Conservation (phyloP, 106 monocot species). For the Phalaenopsis equestris region DNA sequence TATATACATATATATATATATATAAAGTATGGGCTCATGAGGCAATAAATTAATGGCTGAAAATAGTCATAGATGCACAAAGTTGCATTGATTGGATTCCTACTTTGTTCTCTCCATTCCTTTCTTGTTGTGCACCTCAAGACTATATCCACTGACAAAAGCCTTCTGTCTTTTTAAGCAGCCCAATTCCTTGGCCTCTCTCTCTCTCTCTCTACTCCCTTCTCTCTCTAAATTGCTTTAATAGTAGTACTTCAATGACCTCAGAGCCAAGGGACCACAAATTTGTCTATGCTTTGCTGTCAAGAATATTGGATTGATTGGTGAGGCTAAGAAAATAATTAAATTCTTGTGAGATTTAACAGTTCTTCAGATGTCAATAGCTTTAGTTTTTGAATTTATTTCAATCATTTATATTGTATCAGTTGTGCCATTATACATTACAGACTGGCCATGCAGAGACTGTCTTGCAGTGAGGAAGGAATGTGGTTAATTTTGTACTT, state of each 20-base stretch:
- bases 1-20: neutral
- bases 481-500: too few species aligned
- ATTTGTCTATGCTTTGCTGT: slow-evolving; percentile 8
- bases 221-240: neutral
- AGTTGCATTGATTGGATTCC: slow-evolving; percentile 4
- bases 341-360: neutral
- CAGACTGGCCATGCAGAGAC: neutral
- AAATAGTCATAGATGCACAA: neutral
- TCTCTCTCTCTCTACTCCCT: neutral
- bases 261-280: neutral
- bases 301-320: neutral
- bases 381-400: neutral
- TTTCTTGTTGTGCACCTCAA: slow-evolving; percentile 1
- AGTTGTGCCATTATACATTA: neutral
- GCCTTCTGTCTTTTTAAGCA: neutral
- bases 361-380: neutral
- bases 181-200: neutral
- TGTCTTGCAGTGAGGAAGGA: neutral
- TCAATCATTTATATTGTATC: neutral
- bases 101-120: slow-evolving; percentile 4
- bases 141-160: neutral
- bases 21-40: neutral
- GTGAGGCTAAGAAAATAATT: neutral
- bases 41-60: neutral
- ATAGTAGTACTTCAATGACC: neutral